These are phyloP conservation scores for Ophiostoma triangulosporum DNA, from an alignment of 2,329 filamentous ascomycete genomes.

Conservation along the genomic window DNA sequence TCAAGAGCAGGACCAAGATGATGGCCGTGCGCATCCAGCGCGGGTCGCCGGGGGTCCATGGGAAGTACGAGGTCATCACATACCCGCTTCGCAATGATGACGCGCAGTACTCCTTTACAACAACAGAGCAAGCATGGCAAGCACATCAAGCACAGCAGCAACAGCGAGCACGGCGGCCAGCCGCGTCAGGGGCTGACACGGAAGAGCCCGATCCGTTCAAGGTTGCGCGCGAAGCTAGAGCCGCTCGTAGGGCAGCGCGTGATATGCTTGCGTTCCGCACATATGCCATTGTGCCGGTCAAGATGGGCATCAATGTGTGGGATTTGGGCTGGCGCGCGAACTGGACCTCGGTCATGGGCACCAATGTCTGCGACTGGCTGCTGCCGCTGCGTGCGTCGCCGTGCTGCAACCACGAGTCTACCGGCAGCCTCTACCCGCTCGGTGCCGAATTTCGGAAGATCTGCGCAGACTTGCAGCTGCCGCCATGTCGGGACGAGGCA, in stretches of 20 bases:
- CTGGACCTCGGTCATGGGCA: conserved; percentile 68
- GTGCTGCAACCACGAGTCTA: conserved; percentile 52
- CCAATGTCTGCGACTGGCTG: conserved; percentile 60
- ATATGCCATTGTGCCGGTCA: conserved; percentile 67
- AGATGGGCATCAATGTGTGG: conserved; percentile 73
- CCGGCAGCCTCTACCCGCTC: conserved; percentile 53
- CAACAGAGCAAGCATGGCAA: neutral
- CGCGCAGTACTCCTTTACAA: neutral
- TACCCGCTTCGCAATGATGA: conserved; percentile 14
- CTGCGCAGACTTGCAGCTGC: conserved; percentile 30
- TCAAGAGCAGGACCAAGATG: conserved; percentile 48
- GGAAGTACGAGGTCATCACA: conserved; percentile 29
- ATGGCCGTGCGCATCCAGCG: conserved; percentile 60
- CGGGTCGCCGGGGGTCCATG: conserved; percentile 31
- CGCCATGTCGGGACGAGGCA: conserved; percentile 3
- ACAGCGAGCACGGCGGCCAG: neutral
- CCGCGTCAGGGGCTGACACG: neutral
- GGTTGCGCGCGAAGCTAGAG: neutral
- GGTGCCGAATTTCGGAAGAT: conserved; percentile 47
- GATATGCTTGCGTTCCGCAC: conserved; percentile 43
- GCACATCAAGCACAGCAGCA: neutral
- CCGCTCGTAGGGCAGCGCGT: conserved; percentile 17
- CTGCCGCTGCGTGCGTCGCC: conserved; percentile 65
- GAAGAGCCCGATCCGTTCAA: conserved; percentile 6
- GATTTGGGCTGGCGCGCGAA: conserved; percentile 59